Conservation (phyloP, 768 basidiomycete genomes). For the Lactarius indigo region DNA sequence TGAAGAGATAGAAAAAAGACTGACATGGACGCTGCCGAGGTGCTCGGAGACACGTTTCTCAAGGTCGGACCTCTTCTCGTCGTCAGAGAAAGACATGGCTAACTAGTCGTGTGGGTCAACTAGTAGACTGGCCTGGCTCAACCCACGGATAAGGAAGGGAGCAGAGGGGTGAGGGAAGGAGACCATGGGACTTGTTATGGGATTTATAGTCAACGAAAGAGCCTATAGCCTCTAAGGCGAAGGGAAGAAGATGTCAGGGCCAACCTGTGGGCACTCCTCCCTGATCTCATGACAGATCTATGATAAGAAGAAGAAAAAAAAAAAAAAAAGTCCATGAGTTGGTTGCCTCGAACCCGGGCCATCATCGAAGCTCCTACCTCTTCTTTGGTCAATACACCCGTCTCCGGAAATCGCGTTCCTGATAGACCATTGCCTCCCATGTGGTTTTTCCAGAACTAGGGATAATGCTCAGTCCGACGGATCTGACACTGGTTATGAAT, state of each 20-base stretch:
- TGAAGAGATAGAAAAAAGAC: neutral
- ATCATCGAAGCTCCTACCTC: neutral
- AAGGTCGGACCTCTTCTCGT: slow-evolving; percentile 27
- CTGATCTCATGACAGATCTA: neutral
- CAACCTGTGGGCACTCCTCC: neutral
- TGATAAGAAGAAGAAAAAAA: neutral
- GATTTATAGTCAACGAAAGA: neutral
- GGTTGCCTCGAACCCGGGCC: neutral
- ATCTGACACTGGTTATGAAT: neutral
- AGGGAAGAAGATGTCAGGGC: neutral
- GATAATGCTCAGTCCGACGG: neutral
- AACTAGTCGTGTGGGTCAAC: slow-evolving; percentile 8
- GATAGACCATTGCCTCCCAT: neutral
- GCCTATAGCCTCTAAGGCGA: neutral
- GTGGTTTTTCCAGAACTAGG: neutral
- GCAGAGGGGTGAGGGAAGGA: neutral
- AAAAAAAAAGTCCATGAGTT: neutral
- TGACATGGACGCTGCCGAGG: neutral
- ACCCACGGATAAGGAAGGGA: neutral
- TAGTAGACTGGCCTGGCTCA: neutral
- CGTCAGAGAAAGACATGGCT: slow-evolving; percentile 24
- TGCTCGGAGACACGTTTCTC: slow-evolving; percentile 18
- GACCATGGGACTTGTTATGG: neutral
- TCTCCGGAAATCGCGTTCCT: neutral
- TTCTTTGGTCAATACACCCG: neutral